Percentiles rank a stretch among this genome's conserved stretches.
These are phyloP conservation scores for Penicillium thymicola DNA, from an alignment of 2,329 filamentous ascomycete species.

Conservation along the genomic window DNA sequence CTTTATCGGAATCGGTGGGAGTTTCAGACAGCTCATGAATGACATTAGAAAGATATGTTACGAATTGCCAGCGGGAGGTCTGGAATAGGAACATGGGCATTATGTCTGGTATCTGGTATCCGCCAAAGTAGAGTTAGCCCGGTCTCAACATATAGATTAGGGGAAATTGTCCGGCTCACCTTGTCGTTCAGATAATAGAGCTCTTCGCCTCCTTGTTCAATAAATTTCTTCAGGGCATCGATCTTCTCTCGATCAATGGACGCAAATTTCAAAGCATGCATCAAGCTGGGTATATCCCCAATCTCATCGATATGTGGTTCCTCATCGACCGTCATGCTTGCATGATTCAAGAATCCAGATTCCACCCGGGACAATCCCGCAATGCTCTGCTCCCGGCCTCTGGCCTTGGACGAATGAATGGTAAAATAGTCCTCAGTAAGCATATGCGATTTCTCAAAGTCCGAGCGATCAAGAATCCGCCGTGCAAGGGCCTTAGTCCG, in stretches of 20 bases:
- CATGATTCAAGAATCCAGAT: slow-evolving; percentile 34
- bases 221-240: slow-evolving; percentile 74
- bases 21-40: slow-evolving; percentile 54
- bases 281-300: slow-evolving; percentile 64
- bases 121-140: not conserved
- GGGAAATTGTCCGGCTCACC: slow-evolving; percentile 33
- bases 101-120: slow-evolving; percentile 68
- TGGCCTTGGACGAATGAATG: slow-evolving; percentile 57
- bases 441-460: slow-evolving; percentile 54
- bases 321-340: slow-evolving; percentile 45
- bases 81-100: slow-evolving; percentile 89
- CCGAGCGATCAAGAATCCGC: slow-evolving; percentile 33
- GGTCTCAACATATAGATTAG: not conserved
- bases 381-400: slow-evolving; percentile 42
- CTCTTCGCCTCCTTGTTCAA: slow-evolving; percentile 73
- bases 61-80: slow-evolving; percentile 72
- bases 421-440: slow-evolving; percentile 77
- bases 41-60: slow-evolving; percentile 65
- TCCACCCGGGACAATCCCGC: slow-evolving; percentile 29
- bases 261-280: slow-evolving; percentile 64
- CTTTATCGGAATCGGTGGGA: slow-evolving; percentile 43
- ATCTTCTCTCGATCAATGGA: slow-evolving; percentile 90
- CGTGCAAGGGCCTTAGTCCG: slow-evolving; percentile 57
- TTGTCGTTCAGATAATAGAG: slow-evolving; percentile 68
- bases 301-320: slow-evolving; percentile 52